Evolutionary conservation across 371 early-diverging fungal species (phyloP).

Genomic region (Lichtheimia ornata): DNA sequence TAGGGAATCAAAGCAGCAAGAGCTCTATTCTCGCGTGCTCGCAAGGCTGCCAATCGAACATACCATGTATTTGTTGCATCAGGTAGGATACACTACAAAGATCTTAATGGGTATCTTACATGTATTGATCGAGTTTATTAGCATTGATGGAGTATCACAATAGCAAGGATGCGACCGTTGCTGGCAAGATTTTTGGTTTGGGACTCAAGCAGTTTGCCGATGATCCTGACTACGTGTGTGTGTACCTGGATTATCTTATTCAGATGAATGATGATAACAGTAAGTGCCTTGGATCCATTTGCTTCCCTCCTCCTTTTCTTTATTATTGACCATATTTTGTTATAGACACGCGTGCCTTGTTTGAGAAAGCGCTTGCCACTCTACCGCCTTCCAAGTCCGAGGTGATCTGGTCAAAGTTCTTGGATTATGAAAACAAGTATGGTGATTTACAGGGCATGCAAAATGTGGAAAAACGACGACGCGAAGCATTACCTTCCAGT

Average conservation of each 20-base stretch:
- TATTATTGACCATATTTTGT: not conserved
- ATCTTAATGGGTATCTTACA: no score
- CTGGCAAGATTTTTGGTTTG: slow-evolving; percentile 90
- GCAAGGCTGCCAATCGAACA: slow-evolving; percentile 74
- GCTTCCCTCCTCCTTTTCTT: not conserved
- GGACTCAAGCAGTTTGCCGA: slow-evolving; percentile 81
- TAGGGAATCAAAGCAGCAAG: slow-evolving; percentile 76
- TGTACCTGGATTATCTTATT: slow-evolving; percentile 88
- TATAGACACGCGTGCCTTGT: slow-evolving; percentile 82
- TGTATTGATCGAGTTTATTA: slow-evolving; percentile 7
- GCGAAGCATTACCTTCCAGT: slow-evolving; percentile 69
- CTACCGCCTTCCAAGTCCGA: slow-evolving; percentile 74
- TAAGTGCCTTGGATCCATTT: slow-evolving; percentile 22
- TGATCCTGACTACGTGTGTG: slow-evolving; percentile 70
- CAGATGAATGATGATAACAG: slow-evolving; percentile 90
- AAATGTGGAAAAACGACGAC: slow-evolving; percentile 75
- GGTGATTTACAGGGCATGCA: slow-evolving; percentile 79
- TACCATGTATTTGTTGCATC: slow-evolving; percentile 87
- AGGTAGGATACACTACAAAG: slow-evolving; percentile 34
- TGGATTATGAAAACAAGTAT: slow-evolving; percentile 85
- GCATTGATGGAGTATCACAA: slow-evolving; percentile 94
- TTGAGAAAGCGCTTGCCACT: slow-evolving; percentile 79
- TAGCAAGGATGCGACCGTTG: slow-evolving; percentile 81
- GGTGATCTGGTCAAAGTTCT: slow-evolving; percentile 79
- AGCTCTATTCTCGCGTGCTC: slow-evolving; percentile 78